Evolutionary conservation across 108 stramenopile species (phyloP).

Genomic region (Skeletonema grethae): DNA sequence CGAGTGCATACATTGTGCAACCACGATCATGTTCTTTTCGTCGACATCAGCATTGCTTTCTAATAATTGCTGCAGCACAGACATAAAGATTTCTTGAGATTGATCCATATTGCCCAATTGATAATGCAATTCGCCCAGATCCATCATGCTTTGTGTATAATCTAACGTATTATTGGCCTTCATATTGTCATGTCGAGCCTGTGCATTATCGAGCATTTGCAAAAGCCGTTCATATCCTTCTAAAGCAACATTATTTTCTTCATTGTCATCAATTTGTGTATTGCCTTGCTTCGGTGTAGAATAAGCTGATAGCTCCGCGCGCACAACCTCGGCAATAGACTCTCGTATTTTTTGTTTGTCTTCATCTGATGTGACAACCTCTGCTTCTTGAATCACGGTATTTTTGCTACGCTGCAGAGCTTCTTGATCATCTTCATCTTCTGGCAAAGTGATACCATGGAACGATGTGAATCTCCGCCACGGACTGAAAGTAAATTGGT

Average conservation of each 20-base stretch:
- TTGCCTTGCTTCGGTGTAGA: constrained; percentile 1
- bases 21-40: not conserved
- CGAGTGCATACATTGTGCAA: constrained; percentile 29
- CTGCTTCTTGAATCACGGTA: constrained; percentile 26
- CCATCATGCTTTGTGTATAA: constrained; percentile 26
- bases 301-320: constrained; percentile 30
- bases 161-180: constrained; percentile 1
- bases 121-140: constrained; percentile 37
- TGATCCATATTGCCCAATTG: constrained; percentile 35
- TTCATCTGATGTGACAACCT: constrained; percentile 28
- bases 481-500: not conserved
- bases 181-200: not conserved
- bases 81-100: constrained; percentile 27
- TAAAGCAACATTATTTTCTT: not conserved
- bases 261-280: not conserved
- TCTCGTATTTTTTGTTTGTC: constrained; percentile 28
- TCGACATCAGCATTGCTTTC: not conserved
- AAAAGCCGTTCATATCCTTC: constrained; percentile 27
- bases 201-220: constrained; percentile 7
- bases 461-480: not conserved
- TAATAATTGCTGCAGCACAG: constrained; percentile 18
- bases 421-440: not conserved
- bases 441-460: constrained; percentile 1
- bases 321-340: constrained; percentile 29
- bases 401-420: not conserved